Evolutionary conservation across 768 basidiomycete species (phyloP), one percentile per base, ranked within the genome.

Genomic region (Tephrocybe rancida): DNA sequence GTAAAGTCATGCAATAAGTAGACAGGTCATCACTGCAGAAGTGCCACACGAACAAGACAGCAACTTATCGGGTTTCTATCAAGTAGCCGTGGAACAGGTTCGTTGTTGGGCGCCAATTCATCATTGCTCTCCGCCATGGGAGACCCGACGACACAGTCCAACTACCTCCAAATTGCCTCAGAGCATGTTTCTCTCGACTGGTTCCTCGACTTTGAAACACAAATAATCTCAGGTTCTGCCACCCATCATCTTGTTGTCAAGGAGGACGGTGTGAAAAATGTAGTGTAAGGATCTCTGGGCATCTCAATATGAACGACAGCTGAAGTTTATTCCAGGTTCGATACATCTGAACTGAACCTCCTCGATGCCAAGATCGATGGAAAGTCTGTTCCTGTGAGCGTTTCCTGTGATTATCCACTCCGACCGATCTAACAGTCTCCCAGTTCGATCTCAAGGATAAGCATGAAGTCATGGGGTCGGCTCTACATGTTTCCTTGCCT

Each of bases 101-200:
- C n/a, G n/a, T n/a, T n/a, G n/a, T n/a, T n/a, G n/a, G n/a, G n/a
- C n/a, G n/a, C n/a, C n/a, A n/a, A n/a, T n/a, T n/a, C n/a, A n/a
- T n/a, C n/a, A n/a, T n/a, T n/a, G n/a, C n/a, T n/a, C n/a, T n/a
- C n/a, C n/a, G n/a, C n/a, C n/a, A n/a, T n/a, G n/a, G n/a, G n/a
- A 27, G 88, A 92, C 64, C 86, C 85, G n/a, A 84, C 90, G 0
- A 87, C 88, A 0, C 88, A 93, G 63, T 81, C 92, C 21, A 97
- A 97, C 73, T 92, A 90, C 68, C 67, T 72, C 4, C 72, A 86
- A 43, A 78, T 95, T 59, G 68, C 74, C 2, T 85, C 89, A 1
- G 76, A 81, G 32, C 84, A 92, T 64, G 71, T 94, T 16, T 70
- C 80, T 19, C 82, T 97, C 46, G 79, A 89, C 59, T 96, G 93